phyloP scores from a whole-genome alignment of 331 rosid genomes.

The Malus hybrid region DNA sequence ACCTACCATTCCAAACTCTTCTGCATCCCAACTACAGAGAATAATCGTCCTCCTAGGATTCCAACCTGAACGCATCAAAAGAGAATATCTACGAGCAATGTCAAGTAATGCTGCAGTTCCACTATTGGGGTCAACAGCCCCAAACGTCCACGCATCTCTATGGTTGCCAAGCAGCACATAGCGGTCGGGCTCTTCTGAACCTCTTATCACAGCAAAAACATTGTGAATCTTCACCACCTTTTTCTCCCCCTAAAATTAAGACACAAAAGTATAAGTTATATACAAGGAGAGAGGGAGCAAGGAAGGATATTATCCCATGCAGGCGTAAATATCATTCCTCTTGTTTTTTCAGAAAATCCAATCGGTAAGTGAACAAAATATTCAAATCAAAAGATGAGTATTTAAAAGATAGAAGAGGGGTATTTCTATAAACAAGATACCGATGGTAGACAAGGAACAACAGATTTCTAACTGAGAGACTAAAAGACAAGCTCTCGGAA shows the following conservation, averaged over 20 bases:
- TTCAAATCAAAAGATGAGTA: too few species aligned
- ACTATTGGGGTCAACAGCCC: constrained; percentile 97
- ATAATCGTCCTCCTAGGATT: constrained; percentile 73
- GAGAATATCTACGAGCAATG: constrained; percentile 75
- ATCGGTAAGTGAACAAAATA: neutral
- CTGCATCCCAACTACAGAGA: constrained; percentile 98
- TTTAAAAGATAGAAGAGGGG: too few species aligned
- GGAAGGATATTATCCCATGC: neutral
- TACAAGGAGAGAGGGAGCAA: neutral
- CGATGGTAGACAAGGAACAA: neutral
- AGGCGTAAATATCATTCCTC: neutral
- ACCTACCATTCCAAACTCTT: constrained; percentile 95
- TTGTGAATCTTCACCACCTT: constrained; percentile 59
- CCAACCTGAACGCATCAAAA: constrained; percentile 60
- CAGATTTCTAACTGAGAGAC: neutral
- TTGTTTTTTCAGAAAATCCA: too few species aligned
- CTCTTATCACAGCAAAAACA: constrained; percentile 76
- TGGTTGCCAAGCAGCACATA: constrained; percentile 92
- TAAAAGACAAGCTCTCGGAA: neutral
- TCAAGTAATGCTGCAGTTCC: constrained; percentile 94
- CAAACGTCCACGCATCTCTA: constrained; percentile 97
- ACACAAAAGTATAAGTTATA: neutral
- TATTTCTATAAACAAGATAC: too few species aligned
- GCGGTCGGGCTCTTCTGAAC: constrained; percentile 80
- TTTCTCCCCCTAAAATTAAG: constrained; percentile 63